These are phyloP conservation scores for Plasmodium inui DNA, from an alignment of 169 alveolate species.

Conservation along the genomic window DNA sequence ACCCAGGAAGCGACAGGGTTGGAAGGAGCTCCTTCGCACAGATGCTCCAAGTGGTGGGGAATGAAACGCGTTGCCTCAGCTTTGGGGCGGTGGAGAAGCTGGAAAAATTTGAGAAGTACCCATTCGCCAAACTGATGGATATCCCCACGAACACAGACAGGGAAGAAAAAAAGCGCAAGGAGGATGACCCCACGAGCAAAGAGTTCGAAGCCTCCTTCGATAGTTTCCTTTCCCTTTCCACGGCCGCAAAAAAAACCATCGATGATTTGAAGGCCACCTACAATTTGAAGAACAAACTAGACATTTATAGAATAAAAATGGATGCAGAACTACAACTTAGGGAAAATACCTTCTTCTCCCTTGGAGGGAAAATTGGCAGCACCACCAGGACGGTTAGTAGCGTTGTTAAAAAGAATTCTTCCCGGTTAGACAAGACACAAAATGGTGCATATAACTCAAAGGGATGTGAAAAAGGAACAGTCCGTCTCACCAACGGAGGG, in stretches of 20 bases:
- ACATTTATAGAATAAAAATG: constrained; percentile 47
- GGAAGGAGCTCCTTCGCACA: neutral
- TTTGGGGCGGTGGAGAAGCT: neutral
- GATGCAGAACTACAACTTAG: constrained; percentile 69
- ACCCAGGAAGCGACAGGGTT: neutral
- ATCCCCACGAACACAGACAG: neutral
- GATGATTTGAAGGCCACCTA: constrained; percentile 4
- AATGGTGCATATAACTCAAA: neutral
- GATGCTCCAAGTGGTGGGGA: neutral
- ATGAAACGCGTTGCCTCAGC: neutral
- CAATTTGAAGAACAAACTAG: constrained; percentile 31
- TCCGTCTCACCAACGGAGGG: neutral
- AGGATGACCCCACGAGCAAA: neutral
- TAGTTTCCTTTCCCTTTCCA: constrained; percentile 10
- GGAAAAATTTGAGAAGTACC: constrained; percentile 48
- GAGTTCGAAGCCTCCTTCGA: constrained; percentile 2
- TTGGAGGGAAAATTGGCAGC: neutral
- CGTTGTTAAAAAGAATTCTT: neutral
- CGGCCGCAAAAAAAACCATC: constrained; percentile 16
- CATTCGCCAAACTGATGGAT: neutral
- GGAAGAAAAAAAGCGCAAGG: neutral
- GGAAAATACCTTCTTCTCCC: constrained; percentile 5
- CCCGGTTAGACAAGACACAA: neutral
- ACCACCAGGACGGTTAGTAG: neutral
- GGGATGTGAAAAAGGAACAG: neutral